Conservation (phyloP, 352 stramenopile species). For the Thalassiosira exigua region DNA sequence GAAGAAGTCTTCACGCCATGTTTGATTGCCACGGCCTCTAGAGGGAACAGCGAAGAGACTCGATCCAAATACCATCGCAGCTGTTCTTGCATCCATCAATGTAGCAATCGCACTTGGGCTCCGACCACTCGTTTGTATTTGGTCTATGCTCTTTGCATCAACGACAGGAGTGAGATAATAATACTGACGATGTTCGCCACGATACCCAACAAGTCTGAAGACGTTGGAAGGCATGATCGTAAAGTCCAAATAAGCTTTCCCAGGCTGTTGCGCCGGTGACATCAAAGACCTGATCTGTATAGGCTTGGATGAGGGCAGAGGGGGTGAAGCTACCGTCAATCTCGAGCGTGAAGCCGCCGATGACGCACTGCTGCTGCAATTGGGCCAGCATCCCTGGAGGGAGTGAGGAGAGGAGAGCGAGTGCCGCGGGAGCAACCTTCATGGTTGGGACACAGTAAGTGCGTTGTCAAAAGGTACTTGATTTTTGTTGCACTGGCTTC, state of each 20-base stretch:
- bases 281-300: too few species aligned
- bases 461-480: not conserved
- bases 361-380: not conserved
- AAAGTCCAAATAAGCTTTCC: conserved; percentile 4
- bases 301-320: not conserved
- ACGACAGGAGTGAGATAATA: conserved; percentile 8
- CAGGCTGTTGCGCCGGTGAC: too few species aligned
- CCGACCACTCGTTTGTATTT: not conserved
- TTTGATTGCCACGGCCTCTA: not conserved
- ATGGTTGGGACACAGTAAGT: not conserved
- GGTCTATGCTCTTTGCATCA: not conserved
- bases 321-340: not conserved
- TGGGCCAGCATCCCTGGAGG: not conserved
- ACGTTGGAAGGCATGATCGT: conserved; percentile 7
- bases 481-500: too few species aligned
- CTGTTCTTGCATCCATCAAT: not conserved
- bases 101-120: conserved; percentile 6
- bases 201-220: conserved; percentile 8
- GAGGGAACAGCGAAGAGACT: conserved; percentile 2
- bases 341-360: not conserved
- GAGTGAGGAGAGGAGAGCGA: not conserved
- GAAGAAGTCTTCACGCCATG: conserved; percentile 11
- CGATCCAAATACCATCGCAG: not conserved
- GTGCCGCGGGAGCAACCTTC: not conserved
- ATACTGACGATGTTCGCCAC: conserved; percentile 5